Percentiles rank a stretch among this genome's conserved stretches.
Conservation (phyloP, 306 rosid species). For the Gillenia trifoliata region DNA sequence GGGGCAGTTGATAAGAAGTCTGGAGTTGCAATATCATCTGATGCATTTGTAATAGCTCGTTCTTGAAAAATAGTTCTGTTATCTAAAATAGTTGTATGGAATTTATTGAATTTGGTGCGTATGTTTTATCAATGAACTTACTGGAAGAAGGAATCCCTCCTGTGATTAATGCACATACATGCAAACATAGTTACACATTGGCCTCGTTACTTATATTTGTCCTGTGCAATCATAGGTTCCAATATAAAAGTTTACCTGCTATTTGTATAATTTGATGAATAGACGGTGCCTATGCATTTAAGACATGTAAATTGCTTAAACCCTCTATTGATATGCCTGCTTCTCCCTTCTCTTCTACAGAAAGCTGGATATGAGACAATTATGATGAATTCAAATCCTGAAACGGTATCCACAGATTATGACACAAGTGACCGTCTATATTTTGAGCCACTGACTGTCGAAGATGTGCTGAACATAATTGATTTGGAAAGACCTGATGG, state of each 20-base stretch:
- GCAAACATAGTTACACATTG: neutral
- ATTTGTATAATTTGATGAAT: neutral
- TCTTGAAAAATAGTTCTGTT: neutral
- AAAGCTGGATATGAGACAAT: slow-evolving; percentile 91
- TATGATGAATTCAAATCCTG: slow-evolving; percentile 98
- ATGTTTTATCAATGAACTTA: neutral
- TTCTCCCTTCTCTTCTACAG: slow-evolving; percentile 42
- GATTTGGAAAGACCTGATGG: slow-evolving; percentile 97
- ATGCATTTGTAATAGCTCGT: neutral
- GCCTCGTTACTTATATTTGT: neutral
- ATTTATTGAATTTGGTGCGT: neutral
- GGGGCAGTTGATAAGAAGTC: neutral
- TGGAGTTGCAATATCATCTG: neutral
- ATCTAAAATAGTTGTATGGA: neutral
- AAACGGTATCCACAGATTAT: slow-evolving; percentile 93
- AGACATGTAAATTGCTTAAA: neutral
- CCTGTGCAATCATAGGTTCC: neutral
- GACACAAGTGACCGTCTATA: slow-evolving; percentile 97
- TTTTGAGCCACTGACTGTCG: slow-evolving; percentile 86
- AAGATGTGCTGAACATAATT: slow-evolving; percentile 82
- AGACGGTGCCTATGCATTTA: neutral
- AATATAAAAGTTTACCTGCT: neutral
- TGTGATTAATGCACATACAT: neutral
- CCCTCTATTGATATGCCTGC: neutral
- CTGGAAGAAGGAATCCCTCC: neutral